Evolutionary conservation across 441 rosid species (phyloP), one percentile per base, ranked within the genome.

Genomic region (Sinapis alba): DNA sequence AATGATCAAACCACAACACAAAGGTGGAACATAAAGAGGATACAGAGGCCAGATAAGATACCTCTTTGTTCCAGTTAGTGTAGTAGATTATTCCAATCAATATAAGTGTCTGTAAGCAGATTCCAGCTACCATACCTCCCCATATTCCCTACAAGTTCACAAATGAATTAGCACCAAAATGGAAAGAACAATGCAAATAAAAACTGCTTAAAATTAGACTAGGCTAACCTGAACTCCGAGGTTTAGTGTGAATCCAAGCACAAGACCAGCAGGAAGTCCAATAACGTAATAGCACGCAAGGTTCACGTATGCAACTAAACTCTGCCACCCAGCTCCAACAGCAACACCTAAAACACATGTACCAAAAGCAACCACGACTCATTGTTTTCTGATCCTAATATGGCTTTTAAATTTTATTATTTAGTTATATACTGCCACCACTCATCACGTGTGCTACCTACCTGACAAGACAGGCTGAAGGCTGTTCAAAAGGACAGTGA

Each of bases 381-480:
- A 13, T 3, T 21, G 8, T 27, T 53, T 58, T 30, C 3, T 61
- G 10, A 72, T 61, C 66, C 34, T 54, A 53, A 12, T 3, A 7
- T 4, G 45, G 8, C 18, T 15, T 45, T 6, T 41, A 24, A 2
- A 24, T 24, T 24, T 24, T 24, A 3, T 24, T 24, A 41, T 41
- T 41, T 41, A 41, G 47, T 13, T 4, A 41, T 51, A 16, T 16
- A n/a, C n/a, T 26, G 21, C 9, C 16, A 58, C 43, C 1, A 56
- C 15, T n/a, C 27, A 43, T 10, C 15, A 19, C n/a, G 24, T 16
- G 51, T 34, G 72, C 65, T 80, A 91, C 97, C 92, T 4, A 91
- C 97, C 97, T 7, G 98, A 94, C 77, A 90, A 82, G 71, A 92
- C 97, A 0, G 95, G 96, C 54, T 94, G 98, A 76, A 94, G 95